A percentile compares a stretch with the other conserved stretches of the same genome.
Evolutionary conservation across 208 protist species (phyloP).

Genomic region (Phytomonas francai): DNA sequence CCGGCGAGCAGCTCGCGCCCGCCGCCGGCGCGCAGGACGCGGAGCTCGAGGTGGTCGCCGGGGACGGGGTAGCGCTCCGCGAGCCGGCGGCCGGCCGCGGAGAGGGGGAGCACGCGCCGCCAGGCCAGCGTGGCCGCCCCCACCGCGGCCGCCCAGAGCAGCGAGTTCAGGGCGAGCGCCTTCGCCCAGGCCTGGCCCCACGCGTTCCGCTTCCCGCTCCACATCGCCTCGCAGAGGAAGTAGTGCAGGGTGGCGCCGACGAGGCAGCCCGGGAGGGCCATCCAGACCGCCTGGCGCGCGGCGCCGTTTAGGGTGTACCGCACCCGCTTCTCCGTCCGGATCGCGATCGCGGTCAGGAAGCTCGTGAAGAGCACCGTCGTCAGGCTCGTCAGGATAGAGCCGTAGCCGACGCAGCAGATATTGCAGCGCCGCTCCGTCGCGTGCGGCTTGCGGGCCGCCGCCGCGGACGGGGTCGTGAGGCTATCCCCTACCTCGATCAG

Average conservation of each 20-base stretch:
- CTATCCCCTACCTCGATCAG: conserved; percentile 44
- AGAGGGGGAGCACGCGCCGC: conserved; percentile 52
- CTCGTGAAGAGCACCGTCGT: conserved; percentile 38
- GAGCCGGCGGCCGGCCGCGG: conserved; percentile 38
- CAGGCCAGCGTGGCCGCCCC: conserved; percentile 52
- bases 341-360: conserved; percentile 39
- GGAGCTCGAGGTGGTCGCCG: conserved; percentile 54
- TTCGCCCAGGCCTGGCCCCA: conserved; percentile 88
- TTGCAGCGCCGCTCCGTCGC: conserved; percentile 47
- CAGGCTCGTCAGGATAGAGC: conserved; percentile 39
- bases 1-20: conserved; percentile 57
- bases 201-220: conserved; percentile 64
- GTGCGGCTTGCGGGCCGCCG: conserved; percentile 15
- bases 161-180: conserved; percentile 57
- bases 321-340: conserved; percentile 56
- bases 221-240: conserved; percentile 82
- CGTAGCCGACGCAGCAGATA: conserved; percentile 69
- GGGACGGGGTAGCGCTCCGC: conserved; percentile 78
- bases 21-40: conserved; percentile 38
- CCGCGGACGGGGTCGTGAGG: conserved; percentile 18
- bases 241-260: conserved; percentile 68
- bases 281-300: conserved; percentile 67
- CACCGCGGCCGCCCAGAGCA: conserved; percentile 43
- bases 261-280: conserved; percentile 54
- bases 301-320: conserved; percentile 73